phyloP scores from a whole-genome alignment of 169 alveolate species.

The Perkinsus marinus region DNA sequence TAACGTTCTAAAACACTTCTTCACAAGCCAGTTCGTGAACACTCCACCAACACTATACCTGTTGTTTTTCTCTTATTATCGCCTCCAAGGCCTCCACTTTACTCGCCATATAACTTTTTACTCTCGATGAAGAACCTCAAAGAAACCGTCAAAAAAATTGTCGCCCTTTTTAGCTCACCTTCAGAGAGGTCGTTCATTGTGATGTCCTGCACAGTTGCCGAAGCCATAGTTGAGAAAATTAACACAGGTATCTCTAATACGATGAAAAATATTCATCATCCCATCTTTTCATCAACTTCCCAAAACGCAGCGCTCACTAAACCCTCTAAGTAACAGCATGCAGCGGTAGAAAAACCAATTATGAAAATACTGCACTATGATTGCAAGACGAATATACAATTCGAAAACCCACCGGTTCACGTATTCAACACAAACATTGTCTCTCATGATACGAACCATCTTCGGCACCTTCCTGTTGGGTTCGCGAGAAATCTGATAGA shows the following conservation, averaged over 20 bases:
- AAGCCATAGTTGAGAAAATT: not conserved
- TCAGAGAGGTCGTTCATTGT: not conserved
- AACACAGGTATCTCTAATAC: not conserved
- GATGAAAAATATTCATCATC: not conserved
- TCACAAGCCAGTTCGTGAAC: constrained; percentile 16
- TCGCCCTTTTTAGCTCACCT: not conserved
- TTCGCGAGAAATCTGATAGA: not conserved
- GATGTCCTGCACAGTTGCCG: not conserved
- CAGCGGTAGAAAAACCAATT: not conserved
- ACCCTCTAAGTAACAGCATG: not conserved
- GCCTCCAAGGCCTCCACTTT: constrained; percentile 32
- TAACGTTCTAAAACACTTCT: constrained; percentile 28
- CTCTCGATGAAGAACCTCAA: not conserved
- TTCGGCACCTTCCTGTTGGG: not conserved
- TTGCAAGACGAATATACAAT: not conserved
- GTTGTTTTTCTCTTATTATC: constrained; percentile 21
- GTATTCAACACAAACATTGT: not conserved
- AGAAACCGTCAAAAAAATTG: too few species aligned
- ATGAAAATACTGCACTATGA: not conserved
- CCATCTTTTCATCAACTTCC: not conserved
- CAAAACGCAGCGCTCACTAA: not conserved
- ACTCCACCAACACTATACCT: not conserved
- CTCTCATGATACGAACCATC: not conserved
- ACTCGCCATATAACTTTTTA: not conserved
- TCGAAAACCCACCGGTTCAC: not conserved